Base-by-base conservation (phyloP, 192 early-diverging fungal genomes). In the Coemansia sp. region DNA sequence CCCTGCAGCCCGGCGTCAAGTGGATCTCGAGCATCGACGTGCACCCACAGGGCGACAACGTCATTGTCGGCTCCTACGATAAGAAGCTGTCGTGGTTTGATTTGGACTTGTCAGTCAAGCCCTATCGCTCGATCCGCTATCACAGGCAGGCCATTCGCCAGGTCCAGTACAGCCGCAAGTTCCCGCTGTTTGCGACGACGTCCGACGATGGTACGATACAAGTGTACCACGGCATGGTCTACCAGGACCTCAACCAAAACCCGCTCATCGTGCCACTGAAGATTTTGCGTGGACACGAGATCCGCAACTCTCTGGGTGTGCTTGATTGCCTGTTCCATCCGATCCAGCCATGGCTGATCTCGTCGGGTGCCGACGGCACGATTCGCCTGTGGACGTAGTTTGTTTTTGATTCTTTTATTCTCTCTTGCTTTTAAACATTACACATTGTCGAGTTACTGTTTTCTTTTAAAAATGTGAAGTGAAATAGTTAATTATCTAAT, bases 181-280 rank as follows among this genome's bases (percentile, higher is more conserved):
- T 94, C 78, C 98, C 98, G 47, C 86, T 99, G 44, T 97, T 99
- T 87, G 95, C 94, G 15, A 95, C 94, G 0, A 90, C 91, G 40
- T 90, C 92, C 15, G 97, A 99, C 75, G 97, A 99, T 70, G 94
- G 97, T 36, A 88, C 89, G 29, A 90, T 98, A 9, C 95, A 97
- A 75, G 86, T 99, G 12, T 99, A 98, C 92, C 95, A 99, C 80
- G 95, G 95, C 54, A 98, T 94, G 94, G 97, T 99, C 29, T 99
- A 97, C 82, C 89, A 91, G 66, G 96, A 98, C 81, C 86, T 99
- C 78, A 86, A 98, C 72, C 91, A 93, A 80, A 97, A 99, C 86
- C 97, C 97, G 57, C 84, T 99, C 68, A 96, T 99, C 84, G 96
- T 98, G 41, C 97, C 97, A n/a, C 91, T 99, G 38, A 98, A 97